Evolutionary conservation across 257 asterid genomes (phyloP).

Genomic region (Solanum etuberosum): DNA sequence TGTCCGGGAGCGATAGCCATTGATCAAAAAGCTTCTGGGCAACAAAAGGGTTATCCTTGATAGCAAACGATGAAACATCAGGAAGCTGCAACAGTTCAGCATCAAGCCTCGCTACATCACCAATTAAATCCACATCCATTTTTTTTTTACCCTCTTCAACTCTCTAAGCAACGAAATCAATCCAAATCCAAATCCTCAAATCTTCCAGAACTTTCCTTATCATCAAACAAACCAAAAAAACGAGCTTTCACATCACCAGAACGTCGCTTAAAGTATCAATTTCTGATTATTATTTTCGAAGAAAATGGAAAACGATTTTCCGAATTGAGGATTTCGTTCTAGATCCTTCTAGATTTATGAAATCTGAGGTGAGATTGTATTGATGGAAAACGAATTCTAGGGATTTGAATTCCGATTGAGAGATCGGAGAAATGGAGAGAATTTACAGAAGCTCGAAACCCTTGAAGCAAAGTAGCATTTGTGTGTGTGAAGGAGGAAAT

Average conservation of each 20-base stretch:
- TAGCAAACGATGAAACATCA: constrained; percentile 68
- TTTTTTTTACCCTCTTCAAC: neutral
- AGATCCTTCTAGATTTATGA: neutral
- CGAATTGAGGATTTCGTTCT: neutral
- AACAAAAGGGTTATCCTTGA: constrained; percentile 62
- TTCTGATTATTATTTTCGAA: neutral
- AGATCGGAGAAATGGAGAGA: neutral
- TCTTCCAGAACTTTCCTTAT: constrained; percentile 20
- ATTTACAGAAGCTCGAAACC: neutral
- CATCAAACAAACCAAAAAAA: constrained; percentile 12
- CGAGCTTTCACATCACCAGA: neutral
- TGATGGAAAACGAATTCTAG: neutral
- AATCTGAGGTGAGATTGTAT: neutral
- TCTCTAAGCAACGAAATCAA: constrained; percentile 6
- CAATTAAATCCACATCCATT: constrained; percentile 79
- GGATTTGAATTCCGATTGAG: neutral
- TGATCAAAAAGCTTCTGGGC: constrained; percentile 82
- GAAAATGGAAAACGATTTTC: neutral
- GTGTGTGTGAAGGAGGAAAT: neutral
- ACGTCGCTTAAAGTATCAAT: neutral
- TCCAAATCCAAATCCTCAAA: constrained; percentile 19
- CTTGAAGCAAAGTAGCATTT: neutral
- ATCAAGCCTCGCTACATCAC: constrained; percentile 66
- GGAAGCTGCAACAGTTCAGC: constrained; percentile 81
- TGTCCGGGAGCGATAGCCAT: constrained; percentile 90